These are phyloP conservation scores for Penstemon eatonii DNA, from an alignment of 257 asterid species.

Conservation along the genomic window DNA sequence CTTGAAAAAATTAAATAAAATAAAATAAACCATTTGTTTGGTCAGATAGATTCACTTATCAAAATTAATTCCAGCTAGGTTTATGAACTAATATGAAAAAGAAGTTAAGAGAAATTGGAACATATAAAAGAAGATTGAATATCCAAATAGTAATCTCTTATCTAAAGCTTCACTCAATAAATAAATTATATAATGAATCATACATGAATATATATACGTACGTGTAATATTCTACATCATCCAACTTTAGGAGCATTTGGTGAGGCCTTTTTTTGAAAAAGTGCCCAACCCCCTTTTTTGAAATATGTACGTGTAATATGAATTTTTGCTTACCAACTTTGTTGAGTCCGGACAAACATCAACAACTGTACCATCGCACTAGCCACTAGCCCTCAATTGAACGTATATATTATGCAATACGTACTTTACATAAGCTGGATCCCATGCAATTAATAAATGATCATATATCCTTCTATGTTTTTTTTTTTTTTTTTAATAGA, in stretches of 20 bases:
- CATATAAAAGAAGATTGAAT: too few relatives aligned
- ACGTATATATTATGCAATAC: background rate
- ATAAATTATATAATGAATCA: too few relatives aligned
- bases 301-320: background rate
- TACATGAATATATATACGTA: background rate
- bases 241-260: conserved; percentile 9
- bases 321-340: conserved; percentile 23
- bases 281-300: conserved; percentile 11
- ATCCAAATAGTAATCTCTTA: too few relatives aligned
- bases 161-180: too few relatives aligned
- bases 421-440: conserved; percentile 23
- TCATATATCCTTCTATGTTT: too few relatives aligned
- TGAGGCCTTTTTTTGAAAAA: conserved; percentile 22
- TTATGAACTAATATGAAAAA: too few relatives aligned
- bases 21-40: too few relatives aligned
- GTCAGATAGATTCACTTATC: too few relatives aligned
- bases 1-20: too few relatives aligned
- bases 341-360: conserved; percentile 31
- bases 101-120: too few relatives aligned
- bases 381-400: background rate
- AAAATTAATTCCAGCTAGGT: too few relatives aligned
- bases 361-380: conserved; percentile 45
- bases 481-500: too few relatives aligned
- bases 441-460: conserved; percentile 4
- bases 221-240: conserved; percentile 6